Base-by-base conservation (phyloP, 768 basidiomycete species). In the Dacryopinax primogenitus region DNA sequence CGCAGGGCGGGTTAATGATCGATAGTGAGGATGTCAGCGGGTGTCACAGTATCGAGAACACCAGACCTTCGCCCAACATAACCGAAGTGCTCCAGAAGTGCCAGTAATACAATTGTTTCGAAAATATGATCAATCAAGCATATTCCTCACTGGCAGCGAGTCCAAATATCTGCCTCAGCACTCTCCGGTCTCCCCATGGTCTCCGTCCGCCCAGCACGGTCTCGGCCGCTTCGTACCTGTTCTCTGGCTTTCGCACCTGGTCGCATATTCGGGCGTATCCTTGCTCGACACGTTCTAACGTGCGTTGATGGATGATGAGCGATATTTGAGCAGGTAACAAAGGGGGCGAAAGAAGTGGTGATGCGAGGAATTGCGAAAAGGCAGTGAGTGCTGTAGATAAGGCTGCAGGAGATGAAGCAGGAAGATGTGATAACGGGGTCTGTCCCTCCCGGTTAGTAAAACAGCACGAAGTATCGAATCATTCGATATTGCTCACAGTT, bases 191-290 rank as follows among this genome's bases (percentile, higher is more conserved):
- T 63, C 90, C 90, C 76, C 91, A 92, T 21, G 90, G 90, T 73
- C 90, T 75, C 76, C 89, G 86, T 67, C 86, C 84, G 15, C 92
- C 88, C 37, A 95, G 75, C 65, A 95, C 73, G 23, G 92, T 93
- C 66, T 85, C 81, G 16, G 85, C 89, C n/a, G 93, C 94, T 76
- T 97, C 93, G 71, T 97, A 99, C 73, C 80, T 81, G 68, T 91
- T 91, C 73, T 83, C 82, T 41, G 84, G 81, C 64, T 82, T 84
- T 71, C 83, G 81, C 16, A 97, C 88, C 64, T 86, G 83, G 51
- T 86, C 86, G 73, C 88, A 93, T 1, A 97, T 76, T 67, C 78
- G 72, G 9, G 77, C 80, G 75, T 98, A 99, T 1, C 86, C 84
- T 33, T 74, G 74, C 1, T 83, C 86, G 66, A 98, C 77, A 13